Percentiles rank a stretch among this genome's conserved stretches.
Evolutionary conservation across 495 filamentous ascomycete genomes (phyloP).

Genomic region (Tuber borchii): DNA sequence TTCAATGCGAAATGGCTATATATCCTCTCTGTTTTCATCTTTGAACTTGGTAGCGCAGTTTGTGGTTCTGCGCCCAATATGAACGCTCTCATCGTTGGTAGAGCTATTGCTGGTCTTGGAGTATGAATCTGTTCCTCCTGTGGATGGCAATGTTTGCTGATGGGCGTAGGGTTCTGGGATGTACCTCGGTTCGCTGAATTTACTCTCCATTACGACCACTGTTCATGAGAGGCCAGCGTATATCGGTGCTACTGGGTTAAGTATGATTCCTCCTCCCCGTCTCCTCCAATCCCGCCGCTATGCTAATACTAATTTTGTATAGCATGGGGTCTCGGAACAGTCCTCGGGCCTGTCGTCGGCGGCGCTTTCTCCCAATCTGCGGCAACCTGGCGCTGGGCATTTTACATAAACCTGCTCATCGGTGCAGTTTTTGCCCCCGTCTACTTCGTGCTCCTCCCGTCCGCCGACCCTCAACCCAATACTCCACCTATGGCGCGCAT

Average conservation of each 20-base stretch:
- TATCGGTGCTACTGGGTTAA: slow-evolving; percentile 42
- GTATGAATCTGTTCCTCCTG: slow-evolving; percentile 51
- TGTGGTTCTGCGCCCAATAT: slow-evolving; percentile 58
- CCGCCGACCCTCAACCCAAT: slow-evolving; percentile 47
- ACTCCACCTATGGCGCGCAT: slow-evolving; percentile 43
- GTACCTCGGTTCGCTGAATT: slow-evolving; percentile 50
- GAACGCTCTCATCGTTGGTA: slow-evolving; percentile 55
- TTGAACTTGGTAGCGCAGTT: slow-evolving; percentile 53
- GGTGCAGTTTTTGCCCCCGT: slow-evolving; percentile 52
- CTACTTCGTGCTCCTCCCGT: slow-evolving; percentile 54
- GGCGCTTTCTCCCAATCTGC: slow-evolving; percentile 24
- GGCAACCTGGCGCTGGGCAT: slow-evolving; percentile 45
- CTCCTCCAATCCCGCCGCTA: background rate
- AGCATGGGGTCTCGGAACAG: slow-evolving; percentile 26
- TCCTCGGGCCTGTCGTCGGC: slow-evolving; percentile 22
- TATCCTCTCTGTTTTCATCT: slow-evolving; percentile 48
- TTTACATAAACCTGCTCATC: slow-evolving; percentile 65
- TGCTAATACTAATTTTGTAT: background rate
- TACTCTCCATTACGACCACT: slow-evolving; percentile 46
- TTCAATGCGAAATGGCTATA: slow-evolving; percentile 55
- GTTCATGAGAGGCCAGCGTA: slow-evolving; percentile 48
- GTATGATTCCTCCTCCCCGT: background rate
- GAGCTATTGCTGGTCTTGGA: slow-evolving; percentile 57
- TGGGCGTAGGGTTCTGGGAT: slow-evolving; percentile 49
- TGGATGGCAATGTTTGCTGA: slow-evolving; percentile 42